Evolutionary conservation across 2,329 filamentous ascomycete species (phyloP), one percentile per base, ranked within the genome.

Genomic region (Aspergillus udagawae): DNA sequence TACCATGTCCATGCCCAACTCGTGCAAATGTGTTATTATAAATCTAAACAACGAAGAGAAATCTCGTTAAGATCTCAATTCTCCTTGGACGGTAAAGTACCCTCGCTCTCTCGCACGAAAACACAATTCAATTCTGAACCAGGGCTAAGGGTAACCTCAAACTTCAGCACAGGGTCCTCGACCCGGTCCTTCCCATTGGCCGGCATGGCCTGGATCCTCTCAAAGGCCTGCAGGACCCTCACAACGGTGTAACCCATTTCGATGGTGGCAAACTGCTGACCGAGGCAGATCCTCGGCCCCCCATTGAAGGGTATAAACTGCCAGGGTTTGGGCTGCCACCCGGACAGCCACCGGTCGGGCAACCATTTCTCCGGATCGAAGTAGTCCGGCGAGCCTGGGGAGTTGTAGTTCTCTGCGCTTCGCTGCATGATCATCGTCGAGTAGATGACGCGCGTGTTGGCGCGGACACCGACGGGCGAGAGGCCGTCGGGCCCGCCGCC

Each of bases 191-290:
- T 66, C 2, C 70, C 71, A n/a, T 53, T 63, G 9, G 65, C 63
- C 0, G 70, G 69, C 23, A 73, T 52, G 3, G 71, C 73, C 29
- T 70, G 53, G 55, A 79, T 69, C 38, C 66, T 61, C 60, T 74
- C 70, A 63, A 73, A 79, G 50, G 70, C 67, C 63, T 79, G 76
- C 62, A 79, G 58, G 42, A 79, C 73, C 28, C 77, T 63, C 42
- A 76, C 72, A 20, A 79, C 64, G 0, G 76, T 78, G 54, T 79
- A 85, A 0, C 78, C 79, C 80, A 84, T 84, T 70, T 85, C 82
- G 2, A 82, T 80, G 68, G 81, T 78, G 3, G 83, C 83, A 70
- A 85, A 85, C 58, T 84, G 82, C 70, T 85, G 82, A 1, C 82
- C 82, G 35, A 85, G 80, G 59, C 83, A 85, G 51, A 83, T 81